These are phyloP conservation scores for Boletus edulis DNA, from an alignment of 768 basidiomycete genomes.

Conservation along the genomic window DNA sequence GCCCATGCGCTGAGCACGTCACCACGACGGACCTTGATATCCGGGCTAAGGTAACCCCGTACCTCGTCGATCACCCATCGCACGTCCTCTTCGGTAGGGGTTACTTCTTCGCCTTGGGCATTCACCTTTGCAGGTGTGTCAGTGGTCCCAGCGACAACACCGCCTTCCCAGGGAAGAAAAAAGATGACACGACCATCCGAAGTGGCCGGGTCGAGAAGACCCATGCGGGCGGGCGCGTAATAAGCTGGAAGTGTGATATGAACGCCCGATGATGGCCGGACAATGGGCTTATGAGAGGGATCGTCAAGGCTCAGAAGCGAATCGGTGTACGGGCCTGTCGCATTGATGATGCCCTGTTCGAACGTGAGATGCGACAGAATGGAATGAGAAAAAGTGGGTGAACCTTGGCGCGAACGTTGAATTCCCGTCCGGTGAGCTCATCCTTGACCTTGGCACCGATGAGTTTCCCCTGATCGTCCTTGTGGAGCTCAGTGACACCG, in stretches of 20 bases:
- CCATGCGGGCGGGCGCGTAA: constrained; percentile 94
- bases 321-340: constrained; percentile 94
- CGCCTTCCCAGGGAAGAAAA: constrained; percentile 98
- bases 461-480: constrained; percentile 61
- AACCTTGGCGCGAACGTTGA: constrained; percentile 79
- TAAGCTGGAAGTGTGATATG: constrained; percentile 98
- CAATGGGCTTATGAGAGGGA: constrained; percentile 76
- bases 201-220: constrained; percentile 91
- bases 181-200: constrained; percentile 98
- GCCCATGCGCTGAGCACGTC: constrained; percentile 97
- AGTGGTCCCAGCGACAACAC: constrained; percentile 96
- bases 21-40: constrained; percentile 90
- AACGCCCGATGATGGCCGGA: constrained; percentile 88
- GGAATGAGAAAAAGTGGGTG: background rate
- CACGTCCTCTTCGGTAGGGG: constrained; percentile 90
- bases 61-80: constrained; percentile 97
- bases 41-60: constrained; percentile 80
- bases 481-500: constrained; percentile 78
- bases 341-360: constrained; percentile 84
- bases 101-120: constrained; percentile 56
- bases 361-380: background rate
- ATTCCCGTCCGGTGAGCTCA: constrained; percentile 78
- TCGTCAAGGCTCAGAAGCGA: constrained; percentile 80
- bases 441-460: constrained; percentile 76
- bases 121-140: constrained; percentile 76